These are phyloP conservation scores for Logfia minima DNA, from an alignment of 129 eudicot genomes.

Conservation along the genomic window DNA sequence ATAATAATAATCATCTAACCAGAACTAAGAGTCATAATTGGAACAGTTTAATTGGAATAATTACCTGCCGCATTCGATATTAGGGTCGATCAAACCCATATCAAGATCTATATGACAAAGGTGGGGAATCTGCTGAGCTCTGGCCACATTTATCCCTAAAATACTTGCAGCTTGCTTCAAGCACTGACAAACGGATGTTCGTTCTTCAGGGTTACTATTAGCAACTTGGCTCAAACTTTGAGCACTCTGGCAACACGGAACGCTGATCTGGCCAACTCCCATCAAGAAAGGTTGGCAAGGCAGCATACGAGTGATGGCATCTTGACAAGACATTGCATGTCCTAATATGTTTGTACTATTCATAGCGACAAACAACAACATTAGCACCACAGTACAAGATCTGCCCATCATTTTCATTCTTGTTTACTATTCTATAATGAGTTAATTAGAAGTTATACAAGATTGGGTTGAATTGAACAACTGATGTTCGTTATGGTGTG, in stretches of 20 bases:
- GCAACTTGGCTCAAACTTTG: slow-evolving; percentile 18
- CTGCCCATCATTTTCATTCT: slow-evolving; percentile 18
- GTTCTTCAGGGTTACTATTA: slow-evolving; percentile 1
- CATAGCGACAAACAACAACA: slow-evolving; percentile 13
- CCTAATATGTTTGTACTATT: slow-evolving; percentile 11
- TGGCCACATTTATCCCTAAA: slow-evolving; percentile 13
- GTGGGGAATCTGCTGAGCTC: slow-evolving; percentile 33
- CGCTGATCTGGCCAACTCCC: slow-evolving; percentile 22
- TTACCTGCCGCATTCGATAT: slow-evolving; percentile 30
- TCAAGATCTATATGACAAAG: slow-evolving; percentile 30
- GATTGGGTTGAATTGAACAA: background rate
- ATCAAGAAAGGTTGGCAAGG: slow-evolving; percentile 35
- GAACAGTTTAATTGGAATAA: background rate
- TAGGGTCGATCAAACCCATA: slow-evolving; percentile 25
- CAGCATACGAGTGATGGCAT: slow-evolving; percentile 17
- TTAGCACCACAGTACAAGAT: slow-evolving; percentile 10
- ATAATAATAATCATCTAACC: too few species aligned
- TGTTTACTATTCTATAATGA: background rate
- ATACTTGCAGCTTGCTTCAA: slow-evolving; percentile 17
- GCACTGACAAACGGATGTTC: slow-evolving; percentile 27
- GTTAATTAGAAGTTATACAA: background rate
- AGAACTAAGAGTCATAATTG: background rate
- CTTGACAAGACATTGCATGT: slow-evolving; percentile 29
- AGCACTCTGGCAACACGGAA: slow-evolving; percentile 39
- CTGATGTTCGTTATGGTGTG: background rate